Evolutionary conservation across 164 flowering plant genomes (phyloP).

Genomic region (Chimonanthus praecox): DNA sequence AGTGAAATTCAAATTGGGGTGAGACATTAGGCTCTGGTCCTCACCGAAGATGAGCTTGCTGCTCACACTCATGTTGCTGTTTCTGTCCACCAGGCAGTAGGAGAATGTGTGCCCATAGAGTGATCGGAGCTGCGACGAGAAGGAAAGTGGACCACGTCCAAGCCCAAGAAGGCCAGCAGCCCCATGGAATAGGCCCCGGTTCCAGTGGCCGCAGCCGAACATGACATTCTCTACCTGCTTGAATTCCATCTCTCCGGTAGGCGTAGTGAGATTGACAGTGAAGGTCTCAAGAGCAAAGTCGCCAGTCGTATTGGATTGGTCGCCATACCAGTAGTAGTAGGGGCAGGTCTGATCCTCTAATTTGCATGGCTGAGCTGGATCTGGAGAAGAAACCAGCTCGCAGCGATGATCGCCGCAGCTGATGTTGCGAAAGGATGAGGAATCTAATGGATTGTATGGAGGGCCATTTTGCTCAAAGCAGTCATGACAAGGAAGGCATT

Average conservation of each 20-base stretch:
- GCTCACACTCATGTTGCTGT: constrained; percentile 67
- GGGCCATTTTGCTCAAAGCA: constrained; percentile 88
- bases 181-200: constrained; percentile 88
- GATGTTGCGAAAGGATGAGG: constrained; percentile 47
- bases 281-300: constrained; percentile 86
- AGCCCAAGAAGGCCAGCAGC: constrained; percentile 90
- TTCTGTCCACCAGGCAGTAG: constrained; percentile 83
- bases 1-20: constrained; percentile 72
- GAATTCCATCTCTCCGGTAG: constrained; percentile 37
- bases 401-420: constrained; percentile 70
- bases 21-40: constrained; percentile 43
- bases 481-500: constrained; percentile 75
- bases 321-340: constrained; percentile 95
- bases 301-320: constrained; percentile 88
- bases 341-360: constrained; percentile 57
- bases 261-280: constrained; percentile 66
- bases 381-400: constrained; percentile 66
- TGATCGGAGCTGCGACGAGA: constrained; percentile 74
- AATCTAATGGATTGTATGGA: constrained; percentile 57
- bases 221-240: constrained; percentile 62
- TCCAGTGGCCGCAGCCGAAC: constrained; percentile 99
- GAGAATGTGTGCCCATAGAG: constrained; percentile 86
- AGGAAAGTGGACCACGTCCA: constrained; percentile 88
- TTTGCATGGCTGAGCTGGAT: constrained; percentile 59
- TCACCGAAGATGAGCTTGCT: constrained; percentile 90